Percentiles rank a stretch among this genome's conserved stretches.
These are phyloP conservation scores for Pseudisothecium myosuroides DNA, from an alignment of 225 moss, liverwort and hornwort species.

Conservation along the genomic window DNA sequence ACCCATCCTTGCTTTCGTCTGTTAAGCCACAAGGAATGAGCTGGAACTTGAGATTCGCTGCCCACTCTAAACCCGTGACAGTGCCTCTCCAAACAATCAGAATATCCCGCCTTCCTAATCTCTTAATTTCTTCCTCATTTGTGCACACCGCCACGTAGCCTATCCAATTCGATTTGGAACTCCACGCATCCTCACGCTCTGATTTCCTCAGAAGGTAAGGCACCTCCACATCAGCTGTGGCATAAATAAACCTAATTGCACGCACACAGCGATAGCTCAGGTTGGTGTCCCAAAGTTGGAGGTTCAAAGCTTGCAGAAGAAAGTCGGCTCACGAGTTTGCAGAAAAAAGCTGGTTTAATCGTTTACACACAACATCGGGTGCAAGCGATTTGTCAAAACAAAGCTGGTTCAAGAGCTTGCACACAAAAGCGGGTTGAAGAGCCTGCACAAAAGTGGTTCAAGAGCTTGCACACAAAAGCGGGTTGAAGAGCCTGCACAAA, in stretches of 20 bases:
- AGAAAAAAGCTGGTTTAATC: background rate
- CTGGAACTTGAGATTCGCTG: conserved; percentile 5
- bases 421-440: too few relatives aligned
- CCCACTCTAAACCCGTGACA: conserved; percentile 35
- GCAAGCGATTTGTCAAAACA: background rate
- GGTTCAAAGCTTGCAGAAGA: background rate
- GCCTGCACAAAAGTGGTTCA: too few relatives aligned
- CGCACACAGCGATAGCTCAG: background rate
- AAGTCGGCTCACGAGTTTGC: background rate
- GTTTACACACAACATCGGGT: background rate
- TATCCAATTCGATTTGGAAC: conserved; percentile 48
- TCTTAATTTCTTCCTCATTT: conserved; percentile 18
- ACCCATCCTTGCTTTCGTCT: background rate
- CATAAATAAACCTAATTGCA: conserved; percentile 32
- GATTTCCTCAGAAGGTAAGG: conserved; percentile 20
- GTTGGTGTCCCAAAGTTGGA: background rate
- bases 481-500: background rate
- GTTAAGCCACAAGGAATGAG: conserved; percentile 23
- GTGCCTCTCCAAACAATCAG: conserved; percentile 41
- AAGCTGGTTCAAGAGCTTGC: too few relatives aligned
- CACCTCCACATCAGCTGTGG: conserved; percentile 36
- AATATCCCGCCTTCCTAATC: conserved; percentile 39
- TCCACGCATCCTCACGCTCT: conserved; percentile 42
- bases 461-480: background rate
- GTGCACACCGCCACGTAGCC: conserved; percentile 48